Evolutionary conservation across 306 rosid genomes (phyloP).

Genomic region (Begonia peltatifolia): DNA sequence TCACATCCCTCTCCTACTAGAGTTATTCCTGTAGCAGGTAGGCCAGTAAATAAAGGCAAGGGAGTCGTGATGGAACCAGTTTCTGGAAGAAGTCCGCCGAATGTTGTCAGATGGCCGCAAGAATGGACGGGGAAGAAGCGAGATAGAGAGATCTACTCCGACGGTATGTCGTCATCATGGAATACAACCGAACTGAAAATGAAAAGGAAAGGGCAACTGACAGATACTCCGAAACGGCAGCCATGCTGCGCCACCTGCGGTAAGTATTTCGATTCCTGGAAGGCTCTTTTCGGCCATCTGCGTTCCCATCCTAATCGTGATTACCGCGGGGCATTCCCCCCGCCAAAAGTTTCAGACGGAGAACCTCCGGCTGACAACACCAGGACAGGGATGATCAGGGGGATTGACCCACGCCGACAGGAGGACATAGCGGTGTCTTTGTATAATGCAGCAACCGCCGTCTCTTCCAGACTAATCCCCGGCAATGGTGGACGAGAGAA

Average conservation of each 20-base stretch:
- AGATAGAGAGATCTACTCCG: not conserved
- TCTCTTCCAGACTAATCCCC: not conserved
- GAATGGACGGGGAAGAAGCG: slow-evolving; percentile 2
- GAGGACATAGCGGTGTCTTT: not conserved
- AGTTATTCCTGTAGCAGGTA: not conserved
- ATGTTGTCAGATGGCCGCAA: not conserved
- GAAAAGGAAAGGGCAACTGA: slow-evolving; percentile 11
- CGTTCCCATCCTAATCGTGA: slow-evolving; percentile 18
- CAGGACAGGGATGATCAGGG: not conserved
- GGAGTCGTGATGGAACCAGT: not conserved
- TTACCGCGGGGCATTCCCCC: slow-evolving; percentile 18
- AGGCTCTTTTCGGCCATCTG: slow-evolving; percentile 23
- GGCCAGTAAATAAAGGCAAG: not conserved
- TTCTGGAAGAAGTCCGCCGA: not conserved
- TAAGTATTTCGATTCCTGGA: slow-evolving; percentile 16
- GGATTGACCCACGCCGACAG: not conserved
- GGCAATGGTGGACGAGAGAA: not conserved
- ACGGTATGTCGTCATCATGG: not conserved
- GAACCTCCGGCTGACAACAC: too few species aligned
- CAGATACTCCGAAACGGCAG: not conserved
- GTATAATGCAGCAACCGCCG: not conserved
- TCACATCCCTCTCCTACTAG: not conserved
- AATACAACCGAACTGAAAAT: not conserved
- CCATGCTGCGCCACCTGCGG: slow-evolving; percentile 11
- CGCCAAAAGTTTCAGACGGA: slow-evolving; percentile 3